These are phyloP conservation scores for Herpetomonas samuelpessoai DNA, from an alignment of 208 protist genomes.

Conservation along the genomic window DNA sequence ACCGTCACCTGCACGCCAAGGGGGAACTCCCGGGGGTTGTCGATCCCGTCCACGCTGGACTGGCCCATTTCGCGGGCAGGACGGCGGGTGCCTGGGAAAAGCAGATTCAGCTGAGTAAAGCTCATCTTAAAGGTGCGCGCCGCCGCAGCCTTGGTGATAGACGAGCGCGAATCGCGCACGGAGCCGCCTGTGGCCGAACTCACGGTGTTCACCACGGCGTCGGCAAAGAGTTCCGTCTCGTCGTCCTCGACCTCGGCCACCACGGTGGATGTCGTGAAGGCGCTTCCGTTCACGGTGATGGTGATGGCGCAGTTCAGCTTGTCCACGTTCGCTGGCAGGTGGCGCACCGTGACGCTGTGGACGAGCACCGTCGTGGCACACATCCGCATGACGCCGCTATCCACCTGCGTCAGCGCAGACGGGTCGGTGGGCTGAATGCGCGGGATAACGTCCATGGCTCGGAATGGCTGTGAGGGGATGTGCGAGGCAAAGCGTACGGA, in stretches of 20 bases:
- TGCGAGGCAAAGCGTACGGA: neutral
- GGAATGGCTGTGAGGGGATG: constrained; percentile 2
- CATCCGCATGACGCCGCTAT: constrained; percentile 9
- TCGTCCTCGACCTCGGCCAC: neutral
- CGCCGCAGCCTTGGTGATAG: too few relatives aligned
- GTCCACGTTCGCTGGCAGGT: constrained; percentile 11
- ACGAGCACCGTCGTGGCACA: constrained; percentile 12
- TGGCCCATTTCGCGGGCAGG: constrained; percentile 2
- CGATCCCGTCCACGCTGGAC: neutral
- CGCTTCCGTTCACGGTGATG: constrained; percentile 19
- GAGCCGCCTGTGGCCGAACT: constrained; percentile 4
- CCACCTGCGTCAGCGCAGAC: constrained; percentile 1
- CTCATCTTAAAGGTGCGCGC: constrained; percentile 15
- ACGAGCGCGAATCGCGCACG: too few relatives aligned
- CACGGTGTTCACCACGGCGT: neutral
- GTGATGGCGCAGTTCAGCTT: constrained; percentile 15
- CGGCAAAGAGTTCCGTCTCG: too few relatives aligned
- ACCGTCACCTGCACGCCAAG: constrained; percentile 18
- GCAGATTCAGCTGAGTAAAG: constrained; percentile 5
- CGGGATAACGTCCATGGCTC: neutral
- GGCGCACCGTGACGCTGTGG: constrained; percentile 10
- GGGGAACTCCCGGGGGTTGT: constrained; percentile 8
- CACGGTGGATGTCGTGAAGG: constrained; percentile 10
- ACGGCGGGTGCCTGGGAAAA: constrained; percentile 14
- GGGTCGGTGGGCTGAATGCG: constrained; percentile 8